Evolutionary conservation across 805 yeast genomes (phyloP), one percentile per base, ranked within the genome.

Genomic region (Lachancea meyersii): DNA sequence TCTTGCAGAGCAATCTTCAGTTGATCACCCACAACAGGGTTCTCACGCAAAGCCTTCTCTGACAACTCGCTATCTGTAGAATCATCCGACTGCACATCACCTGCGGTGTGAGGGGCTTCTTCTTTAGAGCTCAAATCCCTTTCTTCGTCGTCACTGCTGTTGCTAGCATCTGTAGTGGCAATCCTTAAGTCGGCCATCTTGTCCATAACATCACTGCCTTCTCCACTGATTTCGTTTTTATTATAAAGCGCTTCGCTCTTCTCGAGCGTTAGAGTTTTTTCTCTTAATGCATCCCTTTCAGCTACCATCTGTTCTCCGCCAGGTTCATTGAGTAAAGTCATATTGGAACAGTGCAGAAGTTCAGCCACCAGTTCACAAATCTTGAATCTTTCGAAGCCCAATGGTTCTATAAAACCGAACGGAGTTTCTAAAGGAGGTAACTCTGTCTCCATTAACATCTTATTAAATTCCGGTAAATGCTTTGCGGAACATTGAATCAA

Each of bases 301-400:
- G 67, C 61, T 20, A 88, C 76, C 26, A 87, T 72, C 35, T 69
- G 69, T 56, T 86, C 80, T 40, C 89, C 89, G 30, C 73, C 70
- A 26, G 75, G 77, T 47, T 89, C 89, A 61, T 91, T 93, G 45
- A 93, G 72, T 22, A 93, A 70, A 2, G 85, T 86, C 95, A 93
- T 93, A 64, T 93, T 93, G 9, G 96, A 87, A 59, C 98, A 93
- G 64, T 93, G 98, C 40, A 93, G 70, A 35, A 93, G 71, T 58
- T 93, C 98, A 0, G 98, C 98, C 34, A 91, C 80, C 32, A 93
- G 71, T 65, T 93, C 98, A 53, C 96, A 84, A 16, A 93, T 76
- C 55, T 91, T 86, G 66, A 93, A 93, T 51, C 95, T 74, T 54
- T 93, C 96, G 63, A 93, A 86, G 1, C 98, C 98, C 21, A 93